A percentile compares a stretch with the other conserved stretches of the same genome.
Conservation (phyloP, 768 basidiomycete genomes). For the Pleurotus cornucopiae region DNA sequence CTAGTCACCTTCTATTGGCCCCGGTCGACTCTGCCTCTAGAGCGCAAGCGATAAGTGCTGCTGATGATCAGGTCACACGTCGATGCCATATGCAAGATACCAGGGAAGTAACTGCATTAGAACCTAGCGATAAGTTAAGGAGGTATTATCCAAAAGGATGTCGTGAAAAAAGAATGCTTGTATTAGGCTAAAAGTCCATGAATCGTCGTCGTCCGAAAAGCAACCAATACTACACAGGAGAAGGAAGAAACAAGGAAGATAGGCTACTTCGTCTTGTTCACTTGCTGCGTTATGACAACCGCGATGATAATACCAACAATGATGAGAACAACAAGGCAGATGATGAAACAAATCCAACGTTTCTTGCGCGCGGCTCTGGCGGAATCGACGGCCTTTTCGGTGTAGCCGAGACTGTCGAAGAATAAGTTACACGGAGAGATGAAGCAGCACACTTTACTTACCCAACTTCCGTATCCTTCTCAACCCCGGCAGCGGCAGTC, state of each 20-base stretch:
- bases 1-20: no score
- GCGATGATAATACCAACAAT: slow-evolving; percentile 63
- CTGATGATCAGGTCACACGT: background rate
- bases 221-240: slow-evolving; percentile 8
- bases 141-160: slow-evolving; percentile 6
- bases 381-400: slow-evolving; percentile 80
- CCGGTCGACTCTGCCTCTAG: no score
- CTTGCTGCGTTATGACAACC: slow-evolving; percentile 44
- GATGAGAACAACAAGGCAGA: slow-evolving; percentile 61
- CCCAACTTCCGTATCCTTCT: slow-evolving; percentile 86
- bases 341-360: slow-evolving; percentile 94
- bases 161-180: background rate
- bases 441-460: slow-evolving; percentile 27
- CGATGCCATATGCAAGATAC: background rate
- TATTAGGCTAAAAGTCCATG: background rate
- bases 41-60: no score
- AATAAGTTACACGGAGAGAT: slow-evolving; percentile 4
- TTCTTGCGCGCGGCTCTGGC: slow-evolving; percentile 90
- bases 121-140: background rate
- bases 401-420: slow-evolving; percentile 63
- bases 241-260: slow-evolving; percentile 7
- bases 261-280: slow-evolving; percentile 31
- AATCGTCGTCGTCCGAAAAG: slow-evolving; percentile 2
- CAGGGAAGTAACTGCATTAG: background rate
- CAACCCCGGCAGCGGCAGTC: slow-evolving; percentile 65